Conservation (phyloP, 2,329 filamentous ascomycete species). For the Dactylonectria estremocensis region DNA sequence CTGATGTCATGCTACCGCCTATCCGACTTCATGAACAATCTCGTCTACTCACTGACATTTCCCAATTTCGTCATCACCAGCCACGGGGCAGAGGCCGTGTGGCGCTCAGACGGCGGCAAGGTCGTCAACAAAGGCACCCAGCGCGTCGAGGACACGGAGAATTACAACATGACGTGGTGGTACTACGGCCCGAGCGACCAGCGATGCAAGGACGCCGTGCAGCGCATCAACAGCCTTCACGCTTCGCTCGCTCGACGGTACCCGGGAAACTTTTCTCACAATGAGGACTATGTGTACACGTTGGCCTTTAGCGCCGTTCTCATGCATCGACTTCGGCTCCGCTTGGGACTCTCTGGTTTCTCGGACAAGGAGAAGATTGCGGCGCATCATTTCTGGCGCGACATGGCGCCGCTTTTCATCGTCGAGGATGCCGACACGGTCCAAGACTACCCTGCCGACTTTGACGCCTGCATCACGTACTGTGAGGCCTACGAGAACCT, state of each 20-base stretch:
- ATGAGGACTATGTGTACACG: constrained; percentile 27
- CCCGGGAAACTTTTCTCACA: constrained; percentile 16
- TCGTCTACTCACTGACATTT: constrained; percentile 20
- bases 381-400: constrained; percentile 23
- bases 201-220: constrained; percentile 13
- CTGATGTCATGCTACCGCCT: constrained; percentile 22
- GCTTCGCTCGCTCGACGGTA: constrained; percentile 15
- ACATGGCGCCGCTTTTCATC: constrained; percentile 26
- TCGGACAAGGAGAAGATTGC: constrained; percentile 24
- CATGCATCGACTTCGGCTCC: constrained; percentile 25
- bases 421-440: constrained; percentile 5
- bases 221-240: constrained; percentile 21
- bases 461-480: constrained; percentile 7
- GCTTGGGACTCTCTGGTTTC: constrained; percentile 15
- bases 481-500: constrained; percentile 24
- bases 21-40: constrained; percentile 25
- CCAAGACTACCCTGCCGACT: constrained; percentile 20
- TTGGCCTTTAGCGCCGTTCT: constrained; percentile 21
- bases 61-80: constrained; percentile 24
- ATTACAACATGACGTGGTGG: constrained; percentile 26
- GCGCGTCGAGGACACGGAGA: constrained; percentile 27
- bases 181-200: constrained; percentile 23
- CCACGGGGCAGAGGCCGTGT: constrained; percentile 17
- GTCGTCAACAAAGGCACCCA: constrained; percentile 15
- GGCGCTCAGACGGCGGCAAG: constrained; percentile 28